phyloP scores from a whole-genome alignment of 106 monocot genomes.

The Apostasia shenzhenica region DNA sequence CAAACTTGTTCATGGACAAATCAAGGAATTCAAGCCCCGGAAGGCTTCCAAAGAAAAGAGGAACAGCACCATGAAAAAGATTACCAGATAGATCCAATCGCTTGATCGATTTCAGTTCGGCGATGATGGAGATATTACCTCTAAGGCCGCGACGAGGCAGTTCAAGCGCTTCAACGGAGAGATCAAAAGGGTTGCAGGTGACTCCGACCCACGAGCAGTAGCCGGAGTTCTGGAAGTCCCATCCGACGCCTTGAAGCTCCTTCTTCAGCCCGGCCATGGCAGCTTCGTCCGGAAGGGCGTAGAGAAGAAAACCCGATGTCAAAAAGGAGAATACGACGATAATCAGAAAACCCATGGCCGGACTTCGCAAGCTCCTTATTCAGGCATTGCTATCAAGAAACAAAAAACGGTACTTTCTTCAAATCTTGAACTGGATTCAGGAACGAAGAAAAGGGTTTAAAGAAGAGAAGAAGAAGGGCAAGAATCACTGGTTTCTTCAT shows the following conservation, averaged over 20 bases:
- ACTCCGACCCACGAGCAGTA: constrained; percentile 75
- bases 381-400: too few relatives aligned
- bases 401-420: too few relatives aligned
- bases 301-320: not conserved
- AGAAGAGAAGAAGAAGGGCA: not conserved
- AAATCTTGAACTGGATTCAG: too few relatives aligned
- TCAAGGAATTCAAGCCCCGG: constrained; percentile 51
- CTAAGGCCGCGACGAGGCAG: constrained; percentile 40
- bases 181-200: constrained; percentile 25
- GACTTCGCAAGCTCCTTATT: not conserved
- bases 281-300: constrained; percentile 15
- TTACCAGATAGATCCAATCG: constrained; percentile 58
- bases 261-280: constrained; percentile 28
- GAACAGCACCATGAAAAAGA: constrained; percentile 46
- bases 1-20: constrained; percentile 63
- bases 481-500: not conserved
- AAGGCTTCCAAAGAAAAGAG: constrained; percentile 27
- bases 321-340: not conserved
- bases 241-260: constrained; percentile 25
- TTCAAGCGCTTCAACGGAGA: constrained; percentile 23
- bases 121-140: constrained; percentile 63
- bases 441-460: not conserved
- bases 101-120: constrained; percentile 33
- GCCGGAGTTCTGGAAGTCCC: constrained; percentile 14
- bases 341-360: not conserved